Base-by-base conservation (phyloP, 352 stramenopile species). In the Phytophthora idaei region DNA sequence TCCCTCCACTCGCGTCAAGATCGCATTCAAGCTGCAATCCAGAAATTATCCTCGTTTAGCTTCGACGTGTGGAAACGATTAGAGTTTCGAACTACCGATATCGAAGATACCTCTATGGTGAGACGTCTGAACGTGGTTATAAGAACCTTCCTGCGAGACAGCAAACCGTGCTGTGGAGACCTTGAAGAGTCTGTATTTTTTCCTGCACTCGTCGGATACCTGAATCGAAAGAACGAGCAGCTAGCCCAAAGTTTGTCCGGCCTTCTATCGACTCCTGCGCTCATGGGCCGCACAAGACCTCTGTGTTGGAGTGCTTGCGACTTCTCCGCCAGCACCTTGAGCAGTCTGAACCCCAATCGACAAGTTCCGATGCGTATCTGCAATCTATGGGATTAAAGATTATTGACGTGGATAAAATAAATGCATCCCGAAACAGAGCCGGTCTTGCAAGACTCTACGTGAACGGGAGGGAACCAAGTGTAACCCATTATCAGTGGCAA, bases 21-120 rank as follows among this genome's bases (percentile, higher is more conserved):
- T 5, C 64, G 64, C 4, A 61, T 71, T 36, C 48, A 67, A 58
- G 64, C 64, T 37, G 57, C 51, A 25, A 54, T 61, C 5, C 48
- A 61, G 25, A 71, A 71, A 44, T 37, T 71, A 29, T 63, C 64
- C 11, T 57, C 49, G n/a, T 57, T 71, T 28, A 67, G 50, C 17
- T 66, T 71, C 29, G 64, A 71, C 14, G 57, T 67, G n/a, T 71
- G 64, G 64, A 71, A 71, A 52, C 42, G 57, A 29, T 36, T 71
- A 47, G 57, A 71, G 21, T 58, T 71, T 17, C 57, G 57, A n/a
- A 57, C 45, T 37, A 42, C 41, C 7, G 64, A 71, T 50, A 34
- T 71, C 17, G 48, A 67, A 53, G 50, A 67, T 48, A 15, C 46
- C 5, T 71, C 27, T 12, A 63, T 71, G 64, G 17, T 61, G 50